These are phyloP conservation scores for Penicillium sp. DNA, from an alignment of 2,329 filamentous ascomycete species.

Conservation along the genomic window DNA sequence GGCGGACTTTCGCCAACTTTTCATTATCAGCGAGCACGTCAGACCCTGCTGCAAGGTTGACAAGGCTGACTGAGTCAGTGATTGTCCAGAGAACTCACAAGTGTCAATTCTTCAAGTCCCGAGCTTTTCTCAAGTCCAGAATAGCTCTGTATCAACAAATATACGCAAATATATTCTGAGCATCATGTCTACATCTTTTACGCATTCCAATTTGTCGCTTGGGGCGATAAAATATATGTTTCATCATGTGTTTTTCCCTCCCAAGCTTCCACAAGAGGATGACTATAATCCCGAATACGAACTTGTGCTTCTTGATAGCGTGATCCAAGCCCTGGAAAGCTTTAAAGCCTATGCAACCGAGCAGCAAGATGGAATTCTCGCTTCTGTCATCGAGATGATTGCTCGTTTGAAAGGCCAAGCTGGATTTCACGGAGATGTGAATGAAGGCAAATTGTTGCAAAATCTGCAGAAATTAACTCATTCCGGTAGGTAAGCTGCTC, in stretches of 20 bases:
- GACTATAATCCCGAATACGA: constrained; percentile 29
- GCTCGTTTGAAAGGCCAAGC: constrained; percentile 14
- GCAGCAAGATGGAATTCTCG: constrained; percentile 9
- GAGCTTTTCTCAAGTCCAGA: not conserved
- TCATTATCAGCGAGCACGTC: not conserved
- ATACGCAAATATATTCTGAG: not conserved
- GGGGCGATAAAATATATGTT: constrained; percentile 33
- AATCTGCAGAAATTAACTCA: not conserved
- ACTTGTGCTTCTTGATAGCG: constrained; percentile 16
- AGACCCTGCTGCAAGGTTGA: not conserved
- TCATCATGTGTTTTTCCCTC: constrained; percentile 49
- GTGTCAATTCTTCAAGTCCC: not conserved
- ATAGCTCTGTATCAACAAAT: not conserved
- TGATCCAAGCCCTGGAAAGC: constrained; percentile 18
- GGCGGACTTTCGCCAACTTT: not conserved
- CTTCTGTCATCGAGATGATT: constrained; percentile 15
- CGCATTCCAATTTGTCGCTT: not conserved
- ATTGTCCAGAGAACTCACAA: not conserved
- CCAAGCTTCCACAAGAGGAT: constrained; percentile 42
- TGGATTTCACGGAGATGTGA: constrained; percentile 14
- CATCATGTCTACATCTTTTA: not conserved
- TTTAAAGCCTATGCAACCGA: constrained; percentile 16
- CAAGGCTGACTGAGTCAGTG: not conserved
- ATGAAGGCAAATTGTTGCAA: constrained; percentile 6
- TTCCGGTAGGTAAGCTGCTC: not conserved